phyloP scores from a whole-genome alignment of 306 rosid genomes.

The Vigna reflexopilosa region DNA sequence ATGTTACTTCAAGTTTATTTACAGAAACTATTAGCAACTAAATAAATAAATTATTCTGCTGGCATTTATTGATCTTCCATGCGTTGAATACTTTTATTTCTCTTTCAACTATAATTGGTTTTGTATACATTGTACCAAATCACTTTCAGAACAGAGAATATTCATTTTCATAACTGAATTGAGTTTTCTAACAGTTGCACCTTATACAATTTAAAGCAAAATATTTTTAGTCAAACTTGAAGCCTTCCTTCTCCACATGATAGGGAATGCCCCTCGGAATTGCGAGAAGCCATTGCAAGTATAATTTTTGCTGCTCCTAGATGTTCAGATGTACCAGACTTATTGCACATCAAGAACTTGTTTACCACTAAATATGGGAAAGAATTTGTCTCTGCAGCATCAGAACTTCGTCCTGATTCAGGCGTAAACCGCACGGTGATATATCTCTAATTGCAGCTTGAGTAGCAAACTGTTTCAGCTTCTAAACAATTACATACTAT shows the following conservation, averaged over 20 bases:
- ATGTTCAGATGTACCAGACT: slow-evolving; percentile 98
- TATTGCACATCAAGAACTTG: slow-evolving; percentile 84
- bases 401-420: slow-evolving; percentile 99
- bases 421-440: slow-evolving; percentile 92
- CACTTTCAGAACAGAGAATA: slow-evolving; percentile 28
- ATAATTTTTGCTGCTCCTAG: slow-evolving; percentile 95
- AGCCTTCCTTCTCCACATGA: slow-evolving; percentile 39
- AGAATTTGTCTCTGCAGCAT: slow-evolving; percentile 70
- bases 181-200: slow-evolving; percentile 24
- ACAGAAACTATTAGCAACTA: slow-evolving; percentile 20
- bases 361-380: slow-evolving; percentile 91
- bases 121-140: neutral
- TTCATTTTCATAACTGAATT: slow-evolving; percentile 23
- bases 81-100: slow-evolving; percentile 2
- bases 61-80: slow-evolving; percentile 32
- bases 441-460: slow-evolving; percentile 39
- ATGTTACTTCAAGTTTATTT: neutral
- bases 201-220: slow-evolving; percentile 29
- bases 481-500: slow-evolving; percentile 32
- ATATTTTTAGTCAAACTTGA: slow-evolving; percentile 30
- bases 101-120: slow-evolving; percentile 14
- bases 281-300: slow-evolving; percentile 94
- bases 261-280: slow-evolving; percentile 93
- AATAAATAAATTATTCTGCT: slow-evolving; percentile 21
- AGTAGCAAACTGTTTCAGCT: slow-evolving; percentile 36